Base-by-base conservation (phyloP, 2,329 filamentous ascomycete genomes). In the Cyanodermella asteris region DNA sequence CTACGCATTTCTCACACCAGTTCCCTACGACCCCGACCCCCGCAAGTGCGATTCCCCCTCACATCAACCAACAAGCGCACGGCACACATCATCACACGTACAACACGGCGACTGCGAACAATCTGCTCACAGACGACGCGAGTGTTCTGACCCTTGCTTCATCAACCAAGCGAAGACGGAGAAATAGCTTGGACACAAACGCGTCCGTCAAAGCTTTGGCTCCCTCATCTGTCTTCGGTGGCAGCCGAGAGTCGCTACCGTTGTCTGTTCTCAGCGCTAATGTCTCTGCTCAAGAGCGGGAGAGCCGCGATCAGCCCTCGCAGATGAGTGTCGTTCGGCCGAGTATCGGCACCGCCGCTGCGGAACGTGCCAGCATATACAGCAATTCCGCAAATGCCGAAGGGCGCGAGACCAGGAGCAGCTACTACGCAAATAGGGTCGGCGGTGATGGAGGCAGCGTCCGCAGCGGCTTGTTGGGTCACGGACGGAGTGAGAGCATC, bases 401-500 rank as follows among this genome's bases (percentile, higher is more conserved):
- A 40, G n/a, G n/a, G n/a, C n/a, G n/a, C n/a, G n/a, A n/a, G n/a
- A n/a, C n/a, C n/a, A 62, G 82, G 24, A 84, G 74, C 43, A 90
- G 77, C 47, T 64, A 74, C 33, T 84, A 91, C 40, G 66, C 73
- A 15, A 66, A 67, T 30, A 64, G 55, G 38, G 56, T 56, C 32
- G 46, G 42, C 12, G 66, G 61, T 5, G 78, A 91, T 36, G 75
- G 65, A 1, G 68, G 70, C 7, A 91, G 80, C 40, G 55, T 90
- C 16, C 64, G 77, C 27, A 91, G 78, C 44, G 78, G 76, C 0
- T 51, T 73, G 1, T 45, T 77, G 3, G 75, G 77, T 1, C 82
- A 91, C 44, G 67, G 64, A 3, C 63, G 78, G 32, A 72, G 77
- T 24, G 80, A 91, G 43, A 91, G 81, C 47, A 66, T 84, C 27